Evolutionary conservation across 2,329 filamentous ascomycete species (phyloP).

Genomic region (Calonectria pseudoturangicola): DNA sequence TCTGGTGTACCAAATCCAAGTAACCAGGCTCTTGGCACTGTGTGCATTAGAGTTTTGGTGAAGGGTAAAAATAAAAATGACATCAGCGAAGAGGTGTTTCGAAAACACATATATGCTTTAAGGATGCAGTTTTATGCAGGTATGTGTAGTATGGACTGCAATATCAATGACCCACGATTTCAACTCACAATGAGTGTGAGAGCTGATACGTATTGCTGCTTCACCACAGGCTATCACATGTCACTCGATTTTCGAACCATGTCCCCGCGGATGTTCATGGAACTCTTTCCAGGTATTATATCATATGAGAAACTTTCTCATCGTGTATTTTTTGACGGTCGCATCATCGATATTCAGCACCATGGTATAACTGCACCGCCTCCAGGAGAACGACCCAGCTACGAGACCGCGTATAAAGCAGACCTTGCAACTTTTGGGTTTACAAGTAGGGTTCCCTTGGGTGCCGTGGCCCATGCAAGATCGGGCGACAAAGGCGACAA

Average conservation of each 20-base stretch:
- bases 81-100: conserved; percentile 26
- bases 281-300: conserved; percentile 26
- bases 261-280: conserved; percentile 37
- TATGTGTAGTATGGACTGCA: neutral
- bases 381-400: conserved; percentile 17
- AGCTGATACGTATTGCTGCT: neutral
- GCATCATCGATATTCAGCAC: conserved; percentile 27
- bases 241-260: conserved; percentile 35
- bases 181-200: neutral
- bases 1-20: conserved; percentile 6
- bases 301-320: conserved; percentile 36
- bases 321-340: conserved; percentile 15
- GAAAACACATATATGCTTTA: conserved; percentile 32
- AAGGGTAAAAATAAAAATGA: conserved; percentile 26
- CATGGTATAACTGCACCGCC: conserved; percentile 11
- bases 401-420: neutral
- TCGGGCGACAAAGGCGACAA: conserved; percentile 36
- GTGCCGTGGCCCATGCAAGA: conserved; percentile 21
- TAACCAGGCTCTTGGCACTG: conserved; percentile 28
- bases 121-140: conserved; percentile 39
- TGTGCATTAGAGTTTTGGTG: conserved; percentile 30
- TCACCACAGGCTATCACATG: conserved; percentile 33
- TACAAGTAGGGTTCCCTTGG: conserved; percentile 24
- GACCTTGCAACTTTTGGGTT: conserved; percentile 9
- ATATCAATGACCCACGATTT: neutral